A percentile compares a stretch with the other conserved stretches of the same genome.
phyloP scores from a whole-genome alignment of 768 basidiomycete genomes.

The Kwoniella botswanensis region DNA sequence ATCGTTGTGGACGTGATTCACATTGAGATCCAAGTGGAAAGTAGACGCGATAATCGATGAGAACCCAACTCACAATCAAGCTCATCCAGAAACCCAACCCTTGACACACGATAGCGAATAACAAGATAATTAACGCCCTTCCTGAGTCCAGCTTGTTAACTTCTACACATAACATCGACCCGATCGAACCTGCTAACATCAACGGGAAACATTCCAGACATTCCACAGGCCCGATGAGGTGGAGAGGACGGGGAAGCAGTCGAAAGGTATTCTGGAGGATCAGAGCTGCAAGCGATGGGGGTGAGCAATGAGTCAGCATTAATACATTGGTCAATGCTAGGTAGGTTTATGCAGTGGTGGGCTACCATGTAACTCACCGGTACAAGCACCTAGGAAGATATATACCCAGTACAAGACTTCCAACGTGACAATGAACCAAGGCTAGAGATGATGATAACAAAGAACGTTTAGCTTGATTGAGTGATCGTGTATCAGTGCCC shows the following conservation, averaged over 20 bases:
- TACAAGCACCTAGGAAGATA: conserved; percentile 5
- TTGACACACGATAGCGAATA: conserved; percentile 8
- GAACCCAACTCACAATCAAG: not conserved
- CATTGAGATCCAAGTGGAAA: too few relatives aligned
- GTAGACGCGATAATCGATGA: too few relatives aligned
- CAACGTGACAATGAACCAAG: not conserved
- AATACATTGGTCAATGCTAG: not conserved
- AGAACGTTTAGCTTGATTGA: not conserved
- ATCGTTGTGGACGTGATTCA: not conserved
- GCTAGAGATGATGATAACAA: not conserved
- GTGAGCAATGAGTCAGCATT: not conserved
- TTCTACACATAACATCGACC: not conserved
- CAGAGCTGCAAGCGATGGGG: not conserved
- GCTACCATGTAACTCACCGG: not conserved
- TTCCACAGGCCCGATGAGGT: conserved; percentile 4
- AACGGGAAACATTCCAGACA: conserved; percentile 7
- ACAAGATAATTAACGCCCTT: conserved; percentile 1
- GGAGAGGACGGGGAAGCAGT: conserved; percentile 2
- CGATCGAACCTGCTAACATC: conserved; percentile 2
- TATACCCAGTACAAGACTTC: conserved; percentile 7
- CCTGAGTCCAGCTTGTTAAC: not conserved
- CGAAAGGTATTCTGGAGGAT: conserved; percentile 10
- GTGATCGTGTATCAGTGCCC: not conserved
- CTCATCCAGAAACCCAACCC: conserved; percentile 11
- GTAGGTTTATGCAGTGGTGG: too few relatives aligned